Base-by-base conservation (phyloP, 768 basidiomycete species). In the Calvatia gigantea region DNA sequence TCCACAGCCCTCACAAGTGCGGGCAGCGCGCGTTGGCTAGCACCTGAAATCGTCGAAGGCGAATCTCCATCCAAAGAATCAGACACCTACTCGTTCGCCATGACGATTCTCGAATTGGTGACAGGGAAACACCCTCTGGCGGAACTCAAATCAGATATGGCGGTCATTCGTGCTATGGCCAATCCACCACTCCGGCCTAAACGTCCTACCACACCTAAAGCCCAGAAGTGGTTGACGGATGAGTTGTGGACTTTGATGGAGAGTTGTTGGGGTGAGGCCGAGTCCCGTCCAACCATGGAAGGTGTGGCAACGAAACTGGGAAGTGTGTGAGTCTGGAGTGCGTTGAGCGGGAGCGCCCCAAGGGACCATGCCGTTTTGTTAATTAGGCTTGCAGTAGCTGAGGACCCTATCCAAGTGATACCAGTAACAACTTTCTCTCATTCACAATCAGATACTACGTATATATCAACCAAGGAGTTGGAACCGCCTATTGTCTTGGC, bases 71-170 rank as follows among this genome's bases (percentile, higher is more conserved):
- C 79, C 12, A 75, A 68, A 62, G 69, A 69, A 35, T 74, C 78
- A 9, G 85, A 86, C 60, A 69, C 77, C 0, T 86, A 84, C 58
- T 80, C 82, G 2, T 86, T 76, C 51, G 79, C 76, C 9, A 86
- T 86, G 85, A 74, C 80, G 11, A 71, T 81, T 31, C 71, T 86
- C 23, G 84, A 86, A 59, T 73, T 84, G 51, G 63, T 82, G 25
- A 85, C 84, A 3, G 73, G 70, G 31, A 75, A 79, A 61, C 65
- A 63, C 27, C 85, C 85, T 0, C 85, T 79, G 61, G 64, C 75
- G 4, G 72, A 82, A 51, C 71, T 71, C 44, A 78, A 67, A 58
- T 71, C 77, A 17, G 82, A 84, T 59, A 69, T 79, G 9, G 65
- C 73, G 23, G 81, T 86, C 23, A 72, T 83, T 37, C 70, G 69